These are phyloP conservation scores for Phialocephala subalpina DNA, from an alignment of 2,329 filamentous ascomycete genomes.

Conservation along the genomic window DNA sequence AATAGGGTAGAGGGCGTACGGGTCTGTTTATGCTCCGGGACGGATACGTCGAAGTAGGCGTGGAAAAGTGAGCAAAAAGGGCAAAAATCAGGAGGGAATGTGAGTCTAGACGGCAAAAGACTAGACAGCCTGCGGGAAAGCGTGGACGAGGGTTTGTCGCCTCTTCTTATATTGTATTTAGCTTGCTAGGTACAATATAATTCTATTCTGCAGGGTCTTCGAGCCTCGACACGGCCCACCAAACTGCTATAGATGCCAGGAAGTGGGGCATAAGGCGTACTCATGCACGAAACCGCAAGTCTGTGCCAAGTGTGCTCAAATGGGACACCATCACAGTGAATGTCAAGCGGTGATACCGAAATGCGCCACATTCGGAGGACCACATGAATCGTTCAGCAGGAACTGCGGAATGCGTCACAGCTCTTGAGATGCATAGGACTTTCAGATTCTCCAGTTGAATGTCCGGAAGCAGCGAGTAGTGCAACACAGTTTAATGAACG, in stretches of 20 bases:
- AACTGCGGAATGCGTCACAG: background rate
- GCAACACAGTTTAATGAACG: conserved; percentile 29
- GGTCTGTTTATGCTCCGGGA: too few relatives aligned
- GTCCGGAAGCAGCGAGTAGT: conserved; percentile 22
- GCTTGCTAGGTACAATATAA: too few relatives aligned
- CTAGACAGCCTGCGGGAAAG: too few relatives aligned
- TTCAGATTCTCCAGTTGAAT: conserved; percentile 13
- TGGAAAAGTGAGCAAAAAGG: too few relatives aligned
- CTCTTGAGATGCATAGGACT: background rate
- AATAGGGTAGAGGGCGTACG: too few relatives aligned
- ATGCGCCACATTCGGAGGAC: conserved; percentile 7
- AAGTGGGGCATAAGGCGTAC: conserved; percentile 5
- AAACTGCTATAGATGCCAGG: conserved; percentile 6
- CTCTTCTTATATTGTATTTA: too few relatives aligned
- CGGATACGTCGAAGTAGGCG: too few relatives aligned
- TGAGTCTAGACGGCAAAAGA: too few relatives aligned
- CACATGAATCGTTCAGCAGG: conserved; percentile 4
- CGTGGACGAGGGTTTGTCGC: too few relatives aligned
- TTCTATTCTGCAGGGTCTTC: too few relatives aligned
- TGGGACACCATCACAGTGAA: conserved; percentile 9
- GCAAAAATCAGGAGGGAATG: too few relatives aligned
- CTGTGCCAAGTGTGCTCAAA: conserved; percentile 9
- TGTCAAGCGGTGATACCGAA: conserved; percentile 8
- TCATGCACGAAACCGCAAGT: conserved; percentile 7
- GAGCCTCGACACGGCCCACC: background rate